Evolutionary conservation across 257 asterid species (phyloP).

Genomic region (Solanum piurae): DNA sequence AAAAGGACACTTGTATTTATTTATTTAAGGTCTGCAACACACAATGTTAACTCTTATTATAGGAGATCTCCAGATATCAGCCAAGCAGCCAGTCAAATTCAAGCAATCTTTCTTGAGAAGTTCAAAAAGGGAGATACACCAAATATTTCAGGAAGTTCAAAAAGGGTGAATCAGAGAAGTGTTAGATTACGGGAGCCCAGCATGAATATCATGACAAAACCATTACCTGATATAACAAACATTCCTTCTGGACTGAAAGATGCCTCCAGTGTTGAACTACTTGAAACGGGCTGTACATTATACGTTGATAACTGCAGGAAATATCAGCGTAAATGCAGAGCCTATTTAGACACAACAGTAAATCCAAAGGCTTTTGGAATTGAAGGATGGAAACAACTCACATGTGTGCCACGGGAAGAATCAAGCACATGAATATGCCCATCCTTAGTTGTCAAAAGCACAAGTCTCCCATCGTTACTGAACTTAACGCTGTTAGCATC

Average conservation of each 20-base stretch:
- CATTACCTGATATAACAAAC: conserved; percentile 83
- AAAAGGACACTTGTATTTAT: background rate
- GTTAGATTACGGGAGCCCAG: background rate
- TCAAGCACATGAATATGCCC: conserved; percentile 91
- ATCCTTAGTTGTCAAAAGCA: conserved; percentile 80
- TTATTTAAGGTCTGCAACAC: background rate
- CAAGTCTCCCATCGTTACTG: conserved; percentile 85
- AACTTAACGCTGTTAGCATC: conserved; percentile 88
- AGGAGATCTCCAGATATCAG: background rate
- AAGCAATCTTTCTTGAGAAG: background rate
- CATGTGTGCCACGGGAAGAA: conserved; percentile 83
- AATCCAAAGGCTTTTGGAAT: background rate
- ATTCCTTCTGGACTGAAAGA: conserved; percentile 95
- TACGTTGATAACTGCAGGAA: conserved; percentile 52
- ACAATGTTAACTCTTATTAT: background rate
- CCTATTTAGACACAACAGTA: background rate
- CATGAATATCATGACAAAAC: background rate
- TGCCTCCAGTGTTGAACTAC: conserved; percentile 79
- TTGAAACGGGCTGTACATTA: conserved; percentile 76
- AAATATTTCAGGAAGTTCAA: background rate
- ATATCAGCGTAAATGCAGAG: background rate
- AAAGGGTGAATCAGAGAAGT: background rate
- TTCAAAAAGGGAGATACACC: background rate
- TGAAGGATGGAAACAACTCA: conserved; percentile 25
- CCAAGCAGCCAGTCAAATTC: background rate